Evolutionary conservation across 306 rosid genomes (phyloP), one percentile per base, ranked within the genome.

Genomic region (Adenanthera pavonina): DNA sequence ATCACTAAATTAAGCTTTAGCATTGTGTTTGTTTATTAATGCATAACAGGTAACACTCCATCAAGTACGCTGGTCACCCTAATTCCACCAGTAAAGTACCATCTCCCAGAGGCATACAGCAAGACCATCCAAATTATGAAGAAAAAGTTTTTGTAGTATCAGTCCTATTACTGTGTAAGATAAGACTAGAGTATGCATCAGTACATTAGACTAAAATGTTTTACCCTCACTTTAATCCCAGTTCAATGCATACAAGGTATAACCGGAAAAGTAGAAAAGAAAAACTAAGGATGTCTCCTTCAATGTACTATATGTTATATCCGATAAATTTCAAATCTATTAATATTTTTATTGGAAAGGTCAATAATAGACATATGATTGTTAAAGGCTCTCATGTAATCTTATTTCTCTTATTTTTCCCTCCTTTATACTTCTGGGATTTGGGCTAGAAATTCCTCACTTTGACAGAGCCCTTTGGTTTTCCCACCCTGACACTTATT

Each of bases 311-410:
- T 10, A 51, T 17, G 13, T 53, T 53, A 41, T 66, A 71, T 4
- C 79, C 82, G 51, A 20, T 47, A 41, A 60, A 70, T 38, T 41
- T 72, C 66, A 69, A 79, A 74, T 51, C 14, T 41, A 40, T 57
- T 38, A 36, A 75, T 34, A n/a, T 43, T 10, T 67, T 64, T 35
- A 35, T 74, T 41, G 43, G 43, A 62, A 72, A 77, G 38, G 74
- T 47, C 46, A 68, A 7, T 35, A 35, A 40, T 61, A 61, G 17
- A 33, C 43, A 61, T 34, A 11, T 8, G 41, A 13, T 12, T 12
- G 43, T 61, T 34, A 12, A 61, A 61, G 68, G 53, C 70, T 51
- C 82, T 49, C n/a, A 33, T 12, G 41, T 62, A 5, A 16, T 34
- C 10, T 62, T 62, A 62, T 62, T 62, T 62, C 69, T 54, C 41